These are phyloP conservation scores for Fusarium metavorans DNA, from an alignment of 2,329 filamentous ascomycete genomes.

Conservation along the genomic window DNA sequence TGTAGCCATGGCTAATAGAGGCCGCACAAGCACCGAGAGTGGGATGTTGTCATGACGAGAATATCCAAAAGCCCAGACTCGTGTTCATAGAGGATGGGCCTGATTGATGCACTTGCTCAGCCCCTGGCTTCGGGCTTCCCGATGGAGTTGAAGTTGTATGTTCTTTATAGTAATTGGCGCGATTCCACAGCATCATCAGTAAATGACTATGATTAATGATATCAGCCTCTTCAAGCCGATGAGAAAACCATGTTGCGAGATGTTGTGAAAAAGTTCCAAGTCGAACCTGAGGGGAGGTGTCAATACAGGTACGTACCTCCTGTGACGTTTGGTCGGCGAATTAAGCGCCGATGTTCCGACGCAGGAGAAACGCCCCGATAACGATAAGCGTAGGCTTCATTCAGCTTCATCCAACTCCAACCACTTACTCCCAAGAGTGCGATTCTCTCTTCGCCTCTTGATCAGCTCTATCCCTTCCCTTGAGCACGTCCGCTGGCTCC, in stretches of 20 bases:
- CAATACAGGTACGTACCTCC: not conserved
- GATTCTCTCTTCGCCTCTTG: not conserved
- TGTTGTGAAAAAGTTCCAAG: not conserved
- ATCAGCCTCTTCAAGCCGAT: not conserved
- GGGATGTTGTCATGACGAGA: not conserved
- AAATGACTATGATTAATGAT: not conserved
- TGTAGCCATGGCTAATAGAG: not conserved
- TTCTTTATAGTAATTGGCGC: not conserved
- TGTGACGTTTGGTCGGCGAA: slow-evolving; percentile 12
- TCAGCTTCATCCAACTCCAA: slow-evolving; percentile 17
- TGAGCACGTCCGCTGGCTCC: too few species aligned
- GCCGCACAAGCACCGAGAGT: not conserved
- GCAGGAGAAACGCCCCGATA: slow-evolving; percentile 18
- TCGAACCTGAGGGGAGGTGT: not conserved
- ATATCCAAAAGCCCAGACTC: not conserved
- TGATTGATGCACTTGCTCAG: not conserved
- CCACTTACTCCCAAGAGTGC: not conserved
- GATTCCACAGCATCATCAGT: not conserved
- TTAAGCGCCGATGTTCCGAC: slow-evolving; percentile 32
- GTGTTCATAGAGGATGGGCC: not conserved
- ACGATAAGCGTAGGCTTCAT: slow-evolving; percentile 22
- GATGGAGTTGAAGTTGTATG: not conserved
- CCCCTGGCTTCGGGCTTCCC: not conserved
- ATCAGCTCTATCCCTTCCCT: too few species aligned
- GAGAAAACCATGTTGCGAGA: not conserved